Evolutionary conservation across 2,329 filamentous ascomycete species (phyloP).

Genomic region (Ceratocystis papillata): DNA sequence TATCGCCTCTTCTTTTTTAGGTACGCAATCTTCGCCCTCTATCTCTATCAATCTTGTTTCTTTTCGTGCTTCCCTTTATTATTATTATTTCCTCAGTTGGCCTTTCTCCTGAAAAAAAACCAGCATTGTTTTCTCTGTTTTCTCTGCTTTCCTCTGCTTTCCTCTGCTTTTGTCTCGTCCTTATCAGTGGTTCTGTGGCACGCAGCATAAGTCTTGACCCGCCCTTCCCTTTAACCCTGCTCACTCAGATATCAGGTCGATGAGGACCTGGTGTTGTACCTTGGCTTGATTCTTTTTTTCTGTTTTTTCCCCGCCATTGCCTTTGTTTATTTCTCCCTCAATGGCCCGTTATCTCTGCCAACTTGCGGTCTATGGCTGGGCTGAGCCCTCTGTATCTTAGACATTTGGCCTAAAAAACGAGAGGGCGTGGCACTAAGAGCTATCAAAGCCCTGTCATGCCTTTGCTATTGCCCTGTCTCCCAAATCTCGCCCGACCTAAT

Average conservation of each 20-base stretch:
- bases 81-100: neutral
- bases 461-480: neutral
- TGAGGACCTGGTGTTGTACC: neutral
- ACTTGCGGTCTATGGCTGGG: slow-evolving; percentile 5
- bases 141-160: slow-evolving; percentile 4
- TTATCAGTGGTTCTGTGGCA: slow-evolving; percentile 16
- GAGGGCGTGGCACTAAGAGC: neutral
- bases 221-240: slow-evolving; percentile 3
- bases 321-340: slow-evolving; percentile 1
- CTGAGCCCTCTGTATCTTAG: neutral
- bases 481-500: neutral
- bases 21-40: slow-evolving; percentile 4
- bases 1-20: slow-evolving; percentile 8
- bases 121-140: slow-evolving; percentile 12
- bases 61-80: slow-evolving; percentile 9
- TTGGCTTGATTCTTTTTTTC: neutral
- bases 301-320: neutral
- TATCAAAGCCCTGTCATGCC: slow-evolving; percentile 7
- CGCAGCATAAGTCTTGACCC: slow-evolving; percentile 3
- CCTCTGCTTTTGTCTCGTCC: slow-evolving; percentile 13
- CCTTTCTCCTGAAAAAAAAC: neutral
- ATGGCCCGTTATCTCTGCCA: slow-evolving; percentile 1
- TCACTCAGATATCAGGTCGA: neutral
- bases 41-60: neutral
- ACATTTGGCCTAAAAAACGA: slow-evolving; percentile 1